Evolutionary conservation across 2,329 filamentous ascomycete species (phyloP).

Genomic region (Aureobasidium sp.): DNA sequence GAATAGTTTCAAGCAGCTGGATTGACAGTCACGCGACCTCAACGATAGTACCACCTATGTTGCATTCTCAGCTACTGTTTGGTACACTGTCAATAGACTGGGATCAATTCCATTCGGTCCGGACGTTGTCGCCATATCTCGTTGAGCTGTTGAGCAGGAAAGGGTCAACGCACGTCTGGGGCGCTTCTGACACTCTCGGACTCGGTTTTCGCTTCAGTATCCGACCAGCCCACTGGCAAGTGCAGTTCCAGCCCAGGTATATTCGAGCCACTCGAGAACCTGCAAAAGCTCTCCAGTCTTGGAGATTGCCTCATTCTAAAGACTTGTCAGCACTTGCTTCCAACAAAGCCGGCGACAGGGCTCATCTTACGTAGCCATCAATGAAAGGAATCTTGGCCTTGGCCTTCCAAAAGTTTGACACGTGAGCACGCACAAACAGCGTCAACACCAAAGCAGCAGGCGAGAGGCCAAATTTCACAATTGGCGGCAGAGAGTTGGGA

Average conservation of each 20-base stretch:
- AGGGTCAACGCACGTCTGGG: not conserved
- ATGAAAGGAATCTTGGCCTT: constrained; percentile 18
- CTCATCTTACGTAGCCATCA: constrained; percentile 3
- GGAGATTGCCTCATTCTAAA: constrained; percentile 28
- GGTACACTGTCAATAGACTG: not conserved
- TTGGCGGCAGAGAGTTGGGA: constrained; percentile 1
- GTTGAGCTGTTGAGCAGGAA: not conserved
- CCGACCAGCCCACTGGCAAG: constrained; percentile 22
- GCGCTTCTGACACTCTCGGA: not conserved
- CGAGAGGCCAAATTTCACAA: constrained; percentile 12
- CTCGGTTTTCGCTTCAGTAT: not conserved
- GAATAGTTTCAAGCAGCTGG: not conserved
- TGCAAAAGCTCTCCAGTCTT: constrained; percentile 24
- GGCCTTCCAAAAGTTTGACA: constrained; percentile 26
- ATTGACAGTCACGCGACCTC: not conserved
- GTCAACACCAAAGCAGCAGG: constrained; percentile 21
- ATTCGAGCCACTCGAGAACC: constrained; percentile 26
- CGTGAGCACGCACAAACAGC: constrained; percentile 22
- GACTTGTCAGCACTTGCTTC: constrained; percentile 15
- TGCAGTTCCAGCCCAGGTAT: constrained; percentile 25
- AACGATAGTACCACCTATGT: not conserved
- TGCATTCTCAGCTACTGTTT: not conserved
- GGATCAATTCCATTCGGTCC: not conserved
- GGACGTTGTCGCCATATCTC: not conserved
- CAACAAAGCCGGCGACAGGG: not conserved